phyloP scores from a whole-genome alignment of 495 filamentous ascomycete genomes.

The Lasiosphaeria miniovina region DNA sequence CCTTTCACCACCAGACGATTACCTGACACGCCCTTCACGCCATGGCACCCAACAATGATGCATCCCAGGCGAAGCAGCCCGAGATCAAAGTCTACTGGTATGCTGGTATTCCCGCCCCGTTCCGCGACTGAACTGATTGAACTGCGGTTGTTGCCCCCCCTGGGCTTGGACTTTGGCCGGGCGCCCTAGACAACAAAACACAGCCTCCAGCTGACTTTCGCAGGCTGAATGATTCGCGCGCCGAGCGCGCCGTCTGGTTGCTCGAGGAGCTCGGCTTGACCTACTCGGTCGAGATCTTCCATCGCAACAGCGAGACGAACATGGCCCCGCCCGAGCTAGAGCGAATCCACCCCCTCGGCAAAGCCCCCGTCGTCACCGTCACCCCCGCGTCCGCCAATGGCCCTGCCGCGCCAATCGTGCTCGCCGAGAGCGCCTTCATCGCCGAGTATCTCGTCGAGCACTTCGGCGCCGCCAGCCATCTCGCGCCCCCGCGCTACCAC shows the following conservation, averaged over 20 bases:
- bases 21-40: no score
- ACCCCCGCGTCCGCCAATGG: conserved; percentile 23
- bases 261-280: conserved; percentile 77
- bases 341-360: conserved; percentile 79
- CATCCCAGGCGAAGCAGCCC: no score
- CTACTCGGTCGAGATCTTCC: conserved; percentile 75
- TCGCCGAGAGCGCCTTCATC: conserved; percentile 80
- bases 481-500: conserved; percentile 63
- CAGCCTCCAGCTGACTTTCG: no score
- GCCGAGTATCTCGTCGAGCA: conserved; percentile 77
- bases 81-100: no score
- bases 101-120: no score
- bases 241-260: conserved; percentile 85
- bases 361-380: conserved; percentile 71
- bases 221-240: conserved; percentile 75
- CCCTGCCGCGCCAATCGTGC: conserved; percentile 44
- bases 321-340: conserved; percentile 71
- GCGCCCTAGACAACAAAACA: no score
- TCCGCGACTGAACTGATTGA: no score
- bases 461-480: conserved; percentile 47
- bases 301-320: conserved; percentile 49
- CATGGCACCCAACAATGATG: no score
- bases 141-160: no score
- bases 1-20: no score
- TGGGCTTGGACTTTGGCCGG: no score